Percentiles rank a stretch among this genome's conserved stretches.
Conservation (phyloP, 2,329 filamentous ascomycete species). For the Taxawa tesnikishii region DNA sequence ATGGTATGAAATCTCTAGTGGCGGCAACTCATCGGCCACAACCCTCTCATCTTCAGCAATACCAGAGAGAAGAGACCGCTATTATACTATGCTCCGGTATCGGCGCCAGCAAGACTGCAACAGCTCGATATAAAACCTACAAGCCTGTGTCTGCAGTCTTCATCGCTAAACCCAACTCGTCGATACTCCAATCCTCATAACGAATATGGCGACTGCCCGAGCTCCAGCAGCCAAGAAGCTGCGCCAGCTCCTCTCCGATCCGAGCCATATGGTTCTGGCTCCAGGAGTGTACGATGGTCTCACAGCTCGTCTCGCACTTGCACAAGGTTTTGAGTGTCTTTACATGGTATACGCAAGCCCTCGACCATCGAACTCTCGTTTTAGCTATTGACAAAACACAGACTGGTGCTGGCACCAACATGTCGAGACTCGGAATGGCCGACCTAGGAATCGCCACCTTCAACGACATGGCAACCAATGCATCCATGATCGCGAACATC, state of each 20-base stretch:
- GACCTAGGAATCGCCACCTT: constrained; percentile 51
- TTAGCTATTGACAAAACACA: constrained; percentile 14
- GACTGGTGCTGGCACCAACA: constrained; percentile 51
- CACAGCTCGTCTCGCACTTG: constrained; percentile 49
- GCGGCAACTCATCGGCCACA: no score
- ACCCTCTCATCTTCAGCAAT: no score
- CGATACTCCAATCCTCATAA: no score
- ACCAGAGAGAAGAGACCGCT: no score
- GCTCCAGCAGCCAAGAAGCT: constrained; percentile 6
- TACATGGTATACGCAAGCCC: constrained; percentile 45
- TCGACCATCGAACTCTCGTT: background rate
- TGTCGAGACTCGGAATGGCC: constrained; percentile 48
- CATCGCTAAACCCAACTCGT: no score
- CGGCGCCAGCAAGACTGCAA: no score
- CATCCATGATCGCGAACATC: constrained; percentile 52
- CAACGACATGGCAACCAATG: constrained; percentile 51
- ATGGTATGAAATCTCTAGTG: no score
- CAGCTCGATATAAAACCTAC: no score
- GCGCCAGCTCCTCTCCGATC: constrained; percentile 10
- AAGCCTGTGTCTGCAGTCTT: no score
- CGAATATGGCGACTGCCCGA: background rate
- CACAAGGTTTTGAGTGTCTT: constrained; percentile 49
- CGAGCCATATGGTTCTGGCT: constrained; percentile 37
- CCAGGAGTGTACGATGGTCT: constrained; percentile 60
- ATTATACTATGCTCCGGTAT: no score